Evolutionary conservation across 2,329 filamentous ascomycete genomes (phyloP), one percentile per base, ranked within the genome.

Genomic region (Trichoderma sp.): DNA sequence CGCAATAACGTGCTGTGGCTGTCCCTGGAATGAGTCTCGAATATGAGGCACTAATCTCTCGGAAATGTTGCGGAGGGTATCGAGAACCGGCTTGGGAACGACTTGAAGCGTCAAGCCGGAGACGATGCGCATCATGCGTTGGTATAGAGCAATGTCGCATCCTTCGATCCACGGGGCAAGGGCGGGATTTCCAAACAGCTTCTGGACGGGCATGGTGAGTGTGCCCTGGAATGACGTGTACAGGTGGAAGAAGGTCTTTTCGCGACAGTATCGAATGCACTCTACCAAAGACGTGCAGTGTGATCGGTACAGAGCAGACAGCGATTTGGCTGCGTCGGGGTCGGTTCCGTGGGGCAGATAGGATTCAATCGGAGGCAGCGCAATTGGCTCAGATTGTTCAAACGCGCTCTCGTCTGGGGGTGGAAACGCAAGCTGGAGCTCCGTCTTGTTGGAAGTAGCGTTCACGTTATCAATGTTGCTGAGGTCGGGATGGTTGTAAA

Each of bases 161-260:
- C 97, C 91, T 76, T 95, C 92, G 70, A 99, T 96, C 95, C 95
- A 99, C 1, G 91, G 86, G 3, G 93, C 92, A 66, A 98, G 83
- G 66, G 89, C 89, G 2, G 91, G 89, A 74, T 97, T 89, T 15
- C 89, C 89, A 74, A 99, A 91, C 2, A 99, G 82, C 78, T 96
- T 97, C 78, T 97, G 93, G 3, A 98, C 94, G 6, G 95, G 95
- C 79, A 97, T 96, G 0, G 95, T 99, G 74, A 99, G 86, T 2
- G 94, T 98, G 66, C 95, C 95, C 75, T 97, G 93, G 78, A 99
- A 98, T 1, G 94, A 95, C 6, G 92, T 94, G 77, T 96, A 97
- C 17, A 97, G 87, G 72, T 96, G 92, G 77, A 97, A 97, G 78
- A 99, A 97, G 7, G 93, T 94, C 80, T 97, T 97, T 78, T 97